phyloP scores from a whole-genome alignment of 176 grass and related monocot genomes.

The Secale cereale region DNA sequence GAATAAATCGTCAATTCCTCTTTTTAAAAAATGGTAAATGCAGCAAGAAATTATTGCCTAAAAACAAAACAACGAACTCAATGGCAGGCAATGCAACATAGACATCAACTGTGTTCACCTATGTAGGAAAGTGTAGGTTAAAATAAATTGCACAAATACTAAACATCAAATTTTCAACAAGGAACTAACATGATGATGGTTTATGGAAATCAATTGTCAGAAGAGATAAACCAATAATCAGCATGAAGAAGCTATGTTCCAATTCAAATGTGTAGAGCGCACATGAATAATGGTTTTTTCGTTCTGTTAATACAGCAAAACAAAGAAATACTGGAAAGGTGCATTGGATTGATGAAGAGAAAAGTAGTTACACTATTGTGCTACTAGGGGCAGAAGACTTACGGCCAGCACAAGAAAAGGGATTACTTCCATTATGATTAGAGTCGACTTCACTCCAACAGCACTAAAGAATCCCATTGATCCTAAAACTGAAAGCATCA shows the following conservation, averaged over 20 bases:
- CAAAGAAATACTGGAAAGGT: constrained; percentile 9
- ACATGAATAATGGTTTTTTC: not conserved
- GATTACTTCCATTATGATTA: constrained; percentile 99
- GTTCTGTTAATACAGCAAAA: not conserved
- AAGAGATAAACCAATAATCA: constrained; percentile 9
- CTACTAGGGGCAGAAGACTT: constrained; percentile 51
- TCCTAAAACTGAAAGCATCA: constrained; percentile 93
- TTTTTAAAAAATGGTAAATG: not conserved
- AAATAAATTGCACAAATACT: not conserved
- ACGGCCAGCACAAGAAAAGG: constrained; percentile 97
- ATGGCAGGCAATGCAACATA: not conserved
- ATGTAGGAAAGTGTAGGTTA: not conserved
- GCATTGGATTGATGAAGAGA: not conserved
- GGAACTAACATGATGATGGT: not conserved
- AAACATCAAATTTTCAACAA: constrained; percentile 7
- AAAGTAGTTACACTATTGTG: constrained; percentile 14
- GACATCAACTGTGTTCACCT: constrained; percentile 16
- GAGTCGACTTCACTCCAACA: constrained; percentile 88
- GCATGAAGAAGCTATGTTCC: constrained; percentile 13
- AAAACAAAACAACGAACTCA: not conserved
- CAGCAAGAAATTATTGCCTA: constrained; percentile 21
- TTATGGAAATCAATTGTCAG: not conserved
- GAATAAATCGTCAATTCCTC: constrained; percentile 17
- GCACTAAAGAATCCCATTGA: constrained; percentile 94
- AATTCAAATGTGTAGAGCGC: constrained; percentile 16